Evolutionary conservation across 2,329 filamentous ascomycete genomes (phyloP).

Genomic region (Botrytis paeoniae): DNA sequence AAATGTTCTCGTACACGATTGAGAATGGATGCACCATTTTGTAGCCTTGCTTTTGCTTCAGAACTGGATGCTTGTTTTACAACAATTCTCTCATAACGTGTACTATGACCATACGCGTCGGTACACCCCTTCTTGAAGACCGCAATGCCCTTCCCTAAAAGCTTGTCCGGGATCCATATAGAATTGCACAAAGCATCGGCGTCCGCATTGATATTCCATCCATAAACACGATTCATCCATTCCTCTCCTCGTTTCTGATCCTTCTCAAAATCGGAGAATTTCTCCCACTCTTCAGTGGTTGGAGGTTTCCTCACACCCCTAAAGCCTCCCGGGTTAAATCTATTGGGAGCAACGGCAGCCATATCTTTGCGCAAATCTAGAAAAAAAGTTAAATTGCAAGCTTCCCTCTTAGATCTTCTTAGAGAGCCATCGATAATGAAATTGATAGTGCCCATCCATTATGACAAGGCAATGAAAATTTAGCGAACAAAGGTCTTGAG

Average conservation of each 20-base stretch:
- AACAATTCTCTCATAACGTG: not conserved
- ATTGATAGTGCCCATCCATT: not conserved
- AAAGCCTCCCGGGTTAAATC: not conserved
- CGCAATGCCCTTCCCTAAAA: not conserved
- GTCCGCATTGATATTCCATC: not conserved
- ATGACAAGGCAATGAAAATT: not conserved
- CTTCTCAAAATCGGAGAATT: not conserved
- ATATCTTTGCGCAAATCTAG: not conserved
- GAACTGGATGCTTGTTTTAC: not conserved
- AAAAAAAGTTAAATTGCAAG: not conserved
- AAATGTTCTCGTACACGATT: rapidly evolving
- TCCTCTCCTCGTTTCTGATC: not conserved
- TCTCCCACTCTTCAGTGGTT: not conserved
- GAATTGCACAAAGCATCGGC: rapidly evolving
- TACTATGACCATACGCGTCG: rapidly evolving
- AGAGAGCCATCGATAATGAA: not conserved
- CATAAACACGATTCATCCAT: not conserved
- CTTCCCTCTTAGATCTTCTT: not conserved
- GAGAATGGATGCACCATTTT: not conserved
- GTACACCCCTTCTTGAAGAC: not conserved
- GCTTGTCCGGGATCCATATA: not conserved
- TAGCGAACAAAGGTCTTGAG: not conserved
- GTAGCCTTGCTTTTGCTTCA: not conserved
- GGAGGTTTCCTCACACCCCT: not conserved
- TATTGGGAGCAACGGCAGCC: not conserved